phyloP scores from a whole-genome alignment of 1,284 basidiomycete species.

The Kalmanozyma brasiliensis region DNA sequence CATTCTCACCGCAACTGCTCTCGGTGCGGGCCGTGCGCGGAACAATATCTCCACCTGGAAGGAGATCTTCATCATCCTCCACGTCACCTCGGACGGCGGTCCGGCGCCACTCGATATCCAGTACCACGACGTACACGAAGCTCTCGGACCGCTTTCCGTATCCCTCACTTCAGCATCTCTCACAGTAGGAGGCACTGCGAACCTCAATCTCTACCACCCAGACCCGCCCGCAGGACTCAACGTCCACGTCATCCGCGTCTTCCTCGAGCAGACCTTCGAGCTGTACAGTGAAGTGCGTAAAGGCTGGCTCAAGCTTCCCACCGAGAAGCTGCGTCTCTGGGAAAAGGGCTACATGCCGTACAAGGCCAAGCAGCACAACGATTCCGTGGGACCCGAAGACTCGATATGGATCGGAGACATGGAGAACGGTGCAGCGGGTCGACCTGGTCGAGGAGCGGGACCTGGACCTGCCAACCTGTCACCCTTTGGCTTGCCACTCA shows the following conservation, averaged over 20 bases:
- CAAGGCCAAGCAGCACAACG: slow-evolving; percentile 55
- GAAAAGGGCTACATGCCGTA: slow-evolving; percentile 65
- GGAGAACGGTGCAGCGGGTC: slow-evolving; percentile 43
- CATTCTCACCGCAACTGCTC: slow-evolving; percentile 61
- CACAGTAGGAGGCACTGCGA: slow-evolving; percentile 63
- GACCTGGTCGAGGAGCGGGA: slow-evolving; percentile 47
- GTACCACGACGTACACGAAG: slow-evolving; percentile 64
- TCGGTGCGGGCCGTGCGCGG: slow-evolving; percentile 60
- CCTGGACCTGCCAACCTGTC: slow-evolving; percentile 41
- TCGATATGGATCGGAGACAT: slow-evolving; percentile 54
- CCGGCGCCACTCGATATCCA: slow-evolving; percentile 64
- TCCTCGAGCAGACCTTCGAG: slow-evolving; percentile 66
- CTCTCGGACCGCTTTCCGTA: slow-evolving; percentile 60
- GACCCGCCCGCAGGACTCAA: slow-evolving; percentile 61
- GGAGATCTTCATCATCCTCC: slow-evolving; percentile 64
- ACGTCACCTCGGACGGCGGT: slow-evolving; percentile 60
- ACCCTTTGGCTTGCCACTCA: slow-evolving; percentile 49
- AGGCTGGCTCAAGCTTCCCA: slow-evolving; percentile 59
- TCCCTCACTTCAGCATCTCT: slow-evolving; percentile 60
- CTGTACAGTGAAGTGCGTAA: slow-evolving; percentile 56
- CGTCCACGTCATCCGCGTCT: slow-evolving; percentile 62
- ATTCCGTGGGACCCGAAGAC: slow-evolving; percentile 41
- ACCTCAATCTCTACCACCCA: slow-evolving; percentile 59
- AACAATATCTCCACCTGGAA: slow-evolving; percentile 56
- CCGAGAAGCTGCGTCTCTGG: slow-evolving; percentile 64